A percentile compares a stretch with the other conserved stretches of the same genome.
Evolutionary conservation across 2,329 filamentous ascomycete species (phyloP).

Genomic region (Biscogniauxia marginata): DNA sequence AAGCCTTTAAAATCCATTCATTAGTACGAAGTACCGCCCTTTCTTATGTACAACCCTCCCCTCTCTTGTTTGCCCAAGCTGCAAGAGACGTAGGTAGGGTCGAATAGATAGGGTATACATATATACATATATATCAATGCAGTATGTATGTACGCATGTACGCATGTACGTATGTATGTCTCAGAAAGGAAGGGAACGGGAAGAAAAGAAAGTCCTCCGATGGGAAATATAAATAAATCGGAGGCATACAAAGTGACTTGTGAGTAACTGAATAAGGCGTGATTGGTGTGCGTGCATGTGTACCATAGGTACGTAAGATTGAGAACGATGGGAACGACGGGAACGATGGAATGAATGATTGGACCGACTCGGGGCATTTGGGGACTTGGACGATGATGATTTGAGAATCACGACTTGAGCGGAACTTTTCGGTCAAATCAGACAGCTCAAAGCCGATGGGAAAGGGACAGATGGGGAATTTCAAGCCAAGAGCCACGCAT

Average conservation of each 20-base stretch:
- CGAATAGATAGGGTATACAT: background rate
- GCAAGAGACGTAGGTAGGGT: background rate
- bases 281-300: background rate
- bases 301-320: background rate
- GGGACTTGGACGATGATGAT: background rate
- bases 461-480: too few relatives aligned
- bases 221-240: background rate
- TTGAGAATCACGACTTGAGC: background rate
- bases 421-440: background rate
- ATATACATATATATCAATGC: background rate
- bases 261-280: background rate
- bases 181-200: slow-evolving; percentile 3
- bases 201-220: background rate
- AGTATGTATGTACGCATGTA: slow-evolving; percentile 13
- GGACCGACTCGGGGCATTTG: background rate
- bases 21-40: too few relatives aligned
- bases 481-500: too few relatives aligned
- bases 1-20: too few relatives aligned
- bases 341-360: background rate
- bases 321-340: background rate
- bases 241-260: background rate
- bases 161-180: slow-evolving; percentile 9
- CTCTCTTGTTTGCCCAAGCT: background rate
- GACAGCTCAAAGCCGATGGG: background rate
- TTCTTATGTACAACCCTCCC: too few relatives aligned